These are phyloP conservation scores for Rhynchosporium agropyri DNA, from an alignment of 2,329 filamentous ascomycete species.

Conservation along the genomic window DNA sequence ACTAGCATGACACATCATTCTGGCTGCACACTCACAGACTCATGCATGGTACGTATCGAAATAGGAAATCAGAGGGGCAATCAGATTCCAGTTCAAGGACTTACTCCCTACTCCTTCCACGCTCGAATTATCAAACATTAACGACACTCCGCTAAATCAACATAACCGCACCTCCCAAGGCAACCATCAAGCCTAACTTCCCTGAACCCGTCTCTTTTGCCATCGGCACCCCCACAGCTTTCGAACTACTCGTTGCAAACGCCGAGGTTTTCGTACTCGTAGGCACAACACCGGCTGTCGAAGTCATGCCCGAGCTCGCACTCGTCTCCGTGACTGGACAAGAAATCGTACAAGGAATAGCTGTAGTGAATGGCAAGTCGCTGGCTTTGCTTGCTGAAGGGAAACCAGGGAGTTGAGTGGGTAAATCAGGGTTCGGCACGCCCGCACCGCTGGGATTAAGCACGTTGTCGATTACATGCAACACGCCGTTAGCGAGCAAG, in stretches of 20 bases:
- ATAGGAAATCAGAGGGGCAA: too few species aligned
- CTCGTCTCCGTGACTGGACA: conserved; percentile 44
- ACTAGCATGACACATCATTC: too few species aligned
- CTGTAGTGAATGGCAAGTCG: conserved; percentile 45
- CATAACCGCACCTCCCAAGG: conserved; percentile 33
- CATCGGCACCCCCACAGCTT: conserved; percentile 19
- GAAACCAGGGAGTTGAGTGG: conserved; percentile 45
- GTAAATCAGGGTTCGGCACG: conserved; percentile 45
- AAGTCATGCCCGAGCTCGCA: neutral
- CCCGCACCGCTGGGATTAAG: conserved; percentile 48
- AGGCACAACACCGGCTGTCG: conserved; percentile 31
- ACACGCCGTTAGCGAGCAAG: conserved; percentile 43
- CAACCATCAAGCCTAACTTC: conserved; percentile 28
- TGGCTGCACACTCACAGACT: too few species aligned
- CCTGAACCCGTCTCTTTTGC: conserved; percentile 29
- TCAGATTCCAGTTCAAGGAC: too few species aligned
- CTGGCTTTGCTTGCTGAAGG: conserved; percentile 33
- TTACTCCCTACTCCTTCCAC: too few species aligned
- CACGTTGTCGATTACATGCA: conserved; percentile 47
- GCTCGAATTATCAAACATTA: neutral
- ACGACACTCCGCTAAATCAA: conserved; percentile 21
- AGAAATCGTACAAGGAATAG: conserved; percentile 48
- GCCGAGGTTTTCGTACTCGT: conserved; percentile 20
- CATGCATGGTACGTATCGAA: too few species aligned
- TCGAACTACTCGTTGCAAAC: conserved; percentile 2